These are phyloP conservation scores for Amauroascus verrucosus DNA, from an alignment of 2,329 filamentous ascomycete species.

Conservation along the genomic window DNA sequence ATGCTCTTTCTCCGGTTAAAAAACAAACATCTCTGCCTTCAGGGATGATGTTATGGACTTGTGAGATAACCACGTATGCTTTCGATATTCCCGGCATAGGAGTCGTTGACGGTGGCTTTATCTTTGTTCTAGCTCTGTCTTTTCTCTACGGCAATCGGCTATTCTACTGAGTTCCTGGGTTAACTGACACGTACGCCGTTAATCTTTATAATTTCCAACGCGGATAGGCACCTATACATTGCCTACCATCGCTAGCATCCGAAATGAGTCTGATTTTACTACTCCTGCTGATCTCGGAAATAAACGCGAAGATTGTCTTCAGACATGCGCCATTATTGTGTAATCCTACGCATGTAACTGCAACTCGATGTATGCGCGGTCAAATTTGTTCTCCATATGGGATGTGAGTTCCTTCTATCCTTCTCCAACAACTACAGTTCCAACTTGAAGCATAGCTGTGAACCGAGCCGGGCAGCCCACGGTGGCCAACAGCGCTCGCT, in stretches of 20 bases:
- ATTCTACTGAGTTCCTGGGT: too few relatives aligned
- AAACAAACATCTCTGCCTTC: too few relatives aligned
- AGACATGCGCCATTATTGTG: conserved; percentile 10
- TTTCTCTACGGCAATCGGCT: too few relatives aligned
- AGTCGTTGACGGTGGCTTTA: too few relatives aligned
- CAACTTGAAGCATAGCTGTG: conserved; percentile 1
- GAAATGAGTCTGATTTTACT: neutral
- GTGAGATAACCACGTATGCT: too few relatives aligned
- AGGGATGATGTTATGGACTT: too few relatives aligned
- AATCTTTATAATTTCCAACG: neutral
- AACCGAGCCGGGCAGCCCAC: neutral
- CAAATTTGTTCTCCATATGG: conserved; percentile 13
- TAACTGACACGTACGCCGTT: neutral
- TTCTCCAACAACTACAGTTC: neutral
- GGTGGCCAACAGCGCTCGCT: neutral
- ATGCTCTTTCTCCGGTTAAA: too few relatives aligned
- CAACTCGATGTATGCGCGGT: conserved; percentile 10
- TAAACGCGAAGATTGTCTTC: conserved; percentile 13
- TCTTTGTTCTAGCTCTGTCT: too few relatives aligned
- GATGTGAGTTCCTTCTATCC: conserved; percentile 1
- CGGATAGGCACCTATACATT: too few relatives aligned
- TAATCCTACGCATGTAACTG: conserved; percentile 4
- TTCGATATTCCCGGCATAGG: too few relatives aligned
- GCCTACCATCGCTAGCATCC: neutral
- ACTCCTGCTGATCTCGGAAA: conserved; percentile 1